These are phyloP conservation scores for Saprolegnia diclina DNA, from an alignment of 352 stramenopile species.

Conservation along the genomic window DNA sequence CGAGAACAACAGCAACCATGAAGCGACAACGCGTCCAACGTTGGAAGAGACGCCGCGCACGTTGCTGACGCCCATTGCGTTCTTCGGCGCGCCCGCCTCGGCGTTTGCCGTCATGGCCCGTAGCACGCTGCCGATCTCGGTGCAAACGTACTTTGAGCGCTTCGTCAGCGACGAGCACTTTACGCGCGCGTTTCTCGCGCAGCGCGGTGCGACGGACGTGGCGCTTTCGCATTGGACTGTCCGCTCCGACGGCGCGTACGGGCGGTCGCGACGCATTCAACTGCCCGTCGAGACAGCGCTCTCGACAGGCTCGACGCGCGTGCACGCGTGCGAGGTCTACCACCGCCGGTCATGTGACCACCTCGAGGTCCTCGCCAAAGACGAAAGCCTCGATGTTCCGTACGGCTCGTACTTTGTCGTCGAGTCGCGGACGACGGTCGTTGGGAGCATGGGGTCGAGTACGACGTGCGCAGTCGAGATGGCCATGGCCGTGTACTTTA, in stretches of 20 bases:
- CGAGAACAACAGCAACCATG: not conserved
- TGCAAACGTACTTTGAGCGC: not conserved
- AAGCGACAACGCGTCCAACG: not conserved
- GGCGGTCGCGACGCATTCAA: not conserved
- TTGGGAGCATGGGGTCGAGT: not conserved
- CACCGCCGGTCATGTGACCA: not conserved
- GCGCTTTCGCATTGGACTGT: not conserved
- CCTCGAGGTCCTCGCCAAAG: not conserved
- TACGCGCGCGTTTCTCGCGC: not conserved
- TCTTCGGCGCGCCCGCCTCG: not conserved
- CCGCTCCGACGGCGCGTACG: not conserved
- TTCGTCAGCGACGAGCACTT: not conserved
- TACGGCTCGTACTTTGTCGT: slow-evolving; percentile 6
- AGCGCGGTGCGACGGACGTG: not conserved
- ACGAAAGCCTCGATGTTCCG: slow-evolving; percentile 5
- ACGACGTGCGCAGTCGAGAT: not conserved
- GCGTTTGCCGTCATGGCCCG: not conserved
- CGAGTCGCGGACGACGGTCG: not conserved
- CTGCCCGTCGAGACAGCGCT: not conserved
- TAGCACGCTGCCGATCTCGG: not conserved
- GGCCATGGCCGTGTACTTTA: slow-evolving; percentile 1
- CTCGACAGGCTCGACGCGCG: not conserved
- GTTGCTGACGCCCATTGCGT: not conserved
- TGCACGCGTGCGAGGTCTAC: not conserved
- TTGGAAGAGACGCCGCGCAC: not conserved